Evolutionary conservation across 768 basidiomycete species (phyloP).

Genomic region (Boletus rex-veris): DNA sequence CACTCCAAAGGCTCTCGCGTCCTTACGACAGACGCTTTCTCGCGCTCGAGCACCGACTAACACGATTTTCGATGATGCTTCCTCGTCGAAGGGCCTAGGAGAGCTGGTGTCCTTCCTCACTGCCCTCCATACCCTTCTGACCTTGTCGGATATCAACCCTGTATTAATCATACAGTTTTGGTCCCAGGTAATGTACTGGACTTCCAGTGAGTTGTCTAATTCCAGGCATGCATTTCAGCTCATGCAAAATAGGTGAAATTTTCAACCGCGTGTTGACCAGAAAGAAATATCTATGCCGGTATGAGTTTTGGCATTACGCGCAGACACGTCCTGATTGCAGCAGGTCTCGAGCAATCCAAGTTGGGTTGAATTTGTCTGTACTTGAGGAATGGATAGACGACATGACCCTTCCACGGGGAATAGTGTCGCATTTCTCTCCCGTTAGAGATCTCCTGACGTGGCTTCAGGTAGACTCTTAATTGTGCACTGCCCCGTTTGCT

Average conservation of each 20-base stretch:
- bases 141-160: constrained; percentile 87
- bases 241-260: constrained; percentile 57
- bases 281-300: constrained; percentile 94
- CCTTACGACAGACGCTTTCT: constrained; percentile 62
- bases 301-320: constrained; percentile 15
- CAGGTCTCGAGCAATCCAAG: constrained; percentile 82
- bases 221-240: constrained; percentile 1
- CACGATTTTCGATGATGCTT: constrained; percentile 46
- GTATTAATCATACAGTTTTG: constrained; percentile 84
- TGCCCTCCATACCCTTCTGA: constrained; percentile 78
- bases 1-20: constrained; percentile 56
- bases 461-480: constrained; percentile 60
- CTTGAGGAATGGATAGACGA: constrained; percentile 91
- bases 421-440: constrained; percentile 78
- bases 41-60: constrained; percentile 52
- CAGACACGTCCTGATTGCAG: constrained; percentile 8
- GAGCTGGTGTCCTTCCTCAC: constrained; percentile 80
- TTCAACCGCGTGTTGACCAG: constrained; percentile 86
- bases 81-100: constrained; percentile 41
- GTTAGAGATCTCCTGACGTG: constrained; percentile 81
- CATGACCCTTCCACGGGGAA: constrained; percentile 74
- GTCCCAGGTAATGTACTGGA: constrained; percentile 99
- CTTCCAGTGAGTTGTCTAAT: constrained; percentile 67
- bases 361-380: constrained; percentile 78
- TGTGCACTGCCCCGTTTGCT: constrained; percentile 1